phyloP scores from a whole-genome alignment of 306 rosid species.

The Prunus mume region DNA sequence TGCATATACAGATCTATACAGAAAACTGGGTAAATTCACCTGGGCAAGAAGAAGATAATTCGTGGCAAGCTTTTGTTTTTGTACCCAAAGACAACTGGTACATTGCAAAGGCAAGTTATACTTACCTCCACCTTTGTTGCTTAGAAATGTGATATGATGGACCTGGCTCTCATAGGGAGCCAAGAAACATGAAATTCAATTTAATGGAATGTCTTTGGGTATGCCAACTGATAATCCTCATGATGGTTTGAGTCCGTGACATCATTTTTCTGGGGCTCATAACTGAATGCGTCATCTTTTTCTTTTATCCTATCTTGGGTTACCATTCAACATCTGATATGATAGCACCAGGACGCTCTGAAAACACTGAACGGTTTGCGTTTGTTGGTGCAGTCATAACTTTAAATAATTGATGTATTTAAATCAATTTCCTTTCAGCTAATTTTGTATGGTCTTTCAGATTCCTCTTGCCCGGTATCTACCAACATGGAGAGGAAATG shows the following conservation, averaged over 20 bases:
- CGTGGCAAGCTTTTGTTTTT: slow-evolving; percentile 79
- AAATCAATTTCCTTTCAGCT: background rate
- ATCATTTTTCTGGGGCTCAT: background rate
- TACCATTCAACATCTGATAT: background rate
- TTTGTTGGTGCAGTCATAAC: background rate
- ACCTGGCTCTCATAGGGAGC: background rate
- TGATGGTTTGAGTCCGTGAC: background rate
- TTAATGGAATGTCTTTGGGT: background rate
- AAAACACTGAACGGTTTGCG: background rate
- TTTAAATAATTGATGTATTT: background rate
- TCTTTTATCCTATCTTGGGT: background rate
- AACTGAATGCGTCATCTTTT: background rate
- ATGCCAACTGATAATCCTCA: background rate
- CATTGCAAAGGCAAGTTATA: slow-evolving; percentile 54
- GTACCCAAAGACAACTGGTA: slow-evolving; percentile 84
- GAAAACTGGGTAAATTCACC: slow-evolving; percentile 96
- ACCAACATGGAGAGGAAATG: slow-evolving; percentile 91
- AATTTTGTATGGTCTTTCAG: slow-evolving; percentile 33
- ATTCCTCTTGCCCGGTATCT: slow-evolving; percentile 85
- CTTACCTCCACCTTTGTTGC: background rate
- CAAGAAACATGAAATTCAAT: background rate
- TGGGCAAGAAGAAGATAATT: slow-evolving; percentile 79
- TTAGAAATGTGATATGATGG: background rate
- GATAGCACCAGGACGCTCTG: background rate
- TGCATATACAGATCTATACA: slow-evolving; percentile 67